Evolutionary conservation across 2,329 filamentous ascomycete genomes (phyloP), one percentile per base, ranked within the genome.

Genomic region (Fusarium sp.): DNA sequence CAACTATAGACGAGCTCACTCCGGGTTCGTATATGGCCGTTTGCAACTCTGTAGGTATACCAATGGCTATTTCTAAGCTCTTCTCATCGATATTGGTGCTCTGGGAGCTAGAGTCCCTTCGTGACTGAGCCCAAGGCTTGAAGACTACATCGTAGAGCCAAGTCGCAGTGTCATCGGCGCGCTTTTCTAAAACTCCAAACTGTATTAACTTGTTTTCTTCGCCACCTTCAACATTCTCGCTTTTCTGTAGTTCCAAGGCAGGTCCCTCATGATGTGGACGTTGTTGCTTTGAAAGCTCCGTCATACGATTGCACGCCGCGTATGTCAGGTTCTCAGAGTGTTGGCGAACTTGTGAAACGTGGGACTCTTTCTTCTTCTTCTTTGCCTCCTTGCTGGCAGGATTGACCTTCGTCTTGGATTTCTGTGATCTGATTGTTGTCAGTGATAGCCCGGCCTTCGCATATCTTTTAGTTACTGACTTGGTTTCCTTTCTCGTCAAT

Each of bases 101-200:
- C 8, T 18, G 16, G 3, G 32, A 18, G 8, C 0, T 0, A 10
- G 16, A 0, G 8, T 3, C 5, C 9, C 18, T 0, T 3, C 5
- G 1, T 6, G 32, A 18, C 32, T 18, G 32, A 1, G 8, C 5
- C 32, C 0, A 18, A 34, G 32, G 32, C 32, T 34, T 16, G 32
- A 18, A 18, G 0, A 34, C 16, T 10, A 34, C 8, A 8, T 18
- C 10, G 16, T 18, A 34, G 1, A 34, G 32, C 32, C 32, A 34
- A 18, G 16, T 18, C 16, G 32, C 32, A 10, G 16, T 34, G 0
- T 34, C 32, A 0, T 34, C 16, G 8, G 16, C 1, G 8, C 8
- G 4, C 4, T 34, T 10, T 8, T 34, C 16, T 16, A 34, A 1
- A 0, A 0, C 1, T 6, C 16, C 4, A 34, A 34, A 18, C 16